phyloP scores from a whole-genome alignment of 352 stramenopile species.

The Nothophytophthora sp. region DNA sequence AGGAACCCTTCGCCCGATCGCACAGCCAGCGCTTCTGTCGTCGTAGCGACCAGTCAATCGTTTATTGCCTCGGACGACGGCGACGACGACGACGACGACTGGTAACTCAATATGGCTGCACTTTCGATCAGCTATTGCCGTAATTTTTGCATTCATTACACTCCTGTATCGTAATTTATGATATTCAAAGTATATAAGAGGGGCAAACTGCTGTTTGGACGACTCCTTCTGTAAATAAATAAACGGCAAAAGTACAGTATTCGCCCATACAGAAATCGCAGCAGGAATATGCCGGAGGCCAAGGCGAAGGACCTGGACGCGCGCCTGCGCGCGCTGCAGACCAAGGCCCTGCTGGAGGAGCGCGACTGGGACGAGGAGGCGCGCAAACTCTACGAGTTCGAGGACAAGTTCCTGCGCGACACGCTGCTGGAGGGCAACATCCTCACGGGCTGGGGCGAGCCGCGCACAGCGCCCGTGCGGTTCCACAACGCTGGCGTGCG shows the following conservation, averaged over 20 bases:
- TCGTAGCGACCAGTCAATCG: slow-evolving; percentile 1
- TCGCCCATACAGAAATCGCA: too few relatives aligned
- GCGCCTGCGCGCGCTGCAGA: slow-evolving; percentile 41
- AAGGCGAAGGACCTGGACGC: slow-evolving; percentile 55
- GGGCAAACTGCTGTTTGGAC: too few relatives aligned
- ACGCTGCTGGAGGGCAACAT: slow-evolving; percentile 77
- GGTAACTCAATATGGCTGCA: slow-evolving; percentile 17
- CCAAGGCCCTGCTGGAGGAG: slow-evolving; percentile 47
- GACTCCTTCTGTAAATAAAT: too few relatives aligned
- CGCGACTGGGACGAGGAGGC: slow-evolving; percentile 61
- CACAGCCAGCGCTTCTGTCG: too few relatives aligned
- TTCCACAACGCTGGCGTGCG: slow-evolving; percentile 71
- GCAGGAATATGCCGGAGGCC: too few relatives aligned
- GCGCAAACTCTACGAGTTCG: slow-evolving; percentile 74
- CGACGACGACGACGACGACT: slow-evolving; percentile 32
- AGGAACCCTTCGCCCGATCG: slow-evolving; percentile 7
- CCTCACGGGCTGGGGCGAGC: slow-evolving; percentile 68
- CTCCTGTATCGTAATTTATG: too few relatives aligned
- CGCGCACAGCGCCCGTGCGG: slow-evolving; percentile 55
- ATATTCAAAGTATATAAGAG: too few relatives aligned
- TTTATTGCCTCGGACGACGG: slow-evolving; percentile 4
- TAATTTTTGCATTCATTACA: too few relatives aligned
- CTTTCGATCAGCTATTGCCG: too few relatives aligned
- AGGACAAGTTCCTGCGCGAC: slow-evolving; percentile 72
- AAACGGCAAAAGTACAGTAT: too few relatives aligned